A percentile compares a stretch with the other conserved stretches of the same genome.
phyloP scores from a whole-genome alignment of 2,329 filamentous ascomycete genomes.

The Fusarium ambrosium region DNA sequence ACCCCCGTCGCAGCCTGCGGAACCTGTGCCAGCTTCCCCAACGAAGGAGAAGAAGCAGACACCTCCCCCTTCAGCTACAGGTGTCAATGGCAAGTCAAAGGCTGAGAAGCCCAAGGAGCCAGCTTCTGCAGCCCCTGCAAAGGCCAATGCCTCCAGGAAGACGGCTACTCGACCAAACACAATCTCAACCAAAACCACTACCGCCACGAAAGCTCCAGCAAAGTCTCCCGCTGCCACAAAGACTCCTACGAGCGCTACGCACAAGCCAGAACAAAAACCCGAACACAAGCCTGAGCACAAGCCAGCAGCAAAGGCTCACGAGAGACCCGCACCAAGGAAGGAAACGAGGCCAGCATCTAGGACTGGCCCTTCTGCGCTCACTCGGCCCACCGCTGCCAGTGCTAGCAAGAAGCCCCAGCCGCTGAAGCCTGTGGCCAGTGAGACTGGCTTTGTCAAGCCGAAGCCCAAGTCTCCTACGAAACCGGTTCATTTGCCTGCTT shows the following conservation, averaged over 20 bases:
- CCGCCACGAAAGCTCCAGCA: constrained; percentile 29
- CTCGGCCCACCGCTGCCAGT: constrained; percentile 51
- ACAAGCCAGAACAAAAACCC: constrained; percentile 45
- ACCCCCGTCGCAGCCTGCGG: constrained; percentile 20
- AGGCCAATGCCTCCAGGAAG: constrained; percentile 37
- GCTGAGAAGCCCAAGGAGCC: constrained; percentile 44
- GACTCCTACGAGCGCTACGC: constrained; percentile 42
- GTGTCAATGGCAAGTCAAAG: constrained; percentile 42
- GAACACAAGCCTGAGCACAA: constrained; percentile 48
- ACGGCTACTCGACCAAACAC: constrained; percentile 39
- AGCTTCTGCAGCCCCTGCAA: constrained; percentile 23
- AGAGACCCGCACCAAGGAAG: constrained; percentile 51
- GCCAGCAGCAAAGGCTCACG: constrained; percentile 43
- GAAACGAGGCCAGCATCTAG: constrained; percentile 48
- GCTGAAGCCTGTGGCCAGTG: constrained; percentile 56
- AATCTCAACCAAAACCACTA: constrained; percentile 42
- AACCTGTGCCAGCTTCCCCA: constrained; percentile 27
- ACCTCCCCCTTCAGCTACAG: constrained; percentile 9
- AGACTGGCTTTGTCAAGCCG: constrained; percentile 66
- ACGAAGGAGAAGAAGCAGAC: constrained; percentile 29
- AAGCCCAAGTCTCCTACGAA: constrained; percentile 78
- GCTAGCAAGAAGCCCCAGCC: constrained; percentile 60
- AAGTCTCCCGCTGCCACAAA: constrained; percentile 43
- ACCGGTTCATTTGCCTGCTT: constrained; percentile 74
- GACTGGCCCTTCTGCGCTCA: constrained; percentile 32